phyloP scores from a whole-genome alignment of 257 asterid genomes.

The Fraxinus pennsylvanica region DNA sequence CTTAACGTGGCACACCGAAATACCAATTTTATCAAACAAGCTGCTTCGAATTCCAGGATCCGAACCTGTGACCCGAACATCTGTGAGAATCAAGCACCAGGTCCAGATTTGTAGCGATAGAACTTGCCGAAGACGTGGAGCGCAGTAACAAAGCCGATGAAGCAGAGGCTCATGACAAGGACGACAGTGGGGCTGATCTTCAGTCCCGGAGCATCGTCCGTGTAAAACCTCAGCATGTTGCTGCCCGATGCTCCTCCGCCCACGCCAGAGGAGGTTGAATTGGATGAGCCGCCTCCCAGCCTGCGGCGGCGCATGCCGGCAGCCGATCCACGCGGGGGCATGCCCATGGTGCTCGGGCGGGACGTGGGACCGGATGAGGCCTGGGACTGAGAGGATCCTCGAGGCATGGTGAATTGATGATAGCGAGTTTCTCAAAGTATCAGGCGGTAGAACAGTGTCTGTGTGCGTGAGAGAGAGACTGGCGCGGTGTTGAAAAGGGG shows the following conservation, averaged over 20 bases:
- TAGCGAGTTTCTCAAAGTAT: not conserved
- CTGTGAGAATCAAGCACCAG: constrained; percentile 28
- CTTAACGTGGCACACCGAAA: constrained; percentile 19
- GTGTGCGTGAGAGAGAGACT: not conserved
- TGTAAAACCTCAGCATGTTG: constrained; percentile 68
- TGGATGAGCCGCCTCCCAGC: constrained; percentile 36
- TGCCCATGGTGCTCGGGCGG: constrained; percentile 41
- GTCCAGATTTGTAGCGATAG: constrained; percentile 44
- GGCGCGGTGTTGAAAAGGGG: not conserved
- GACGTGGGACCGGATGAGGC: constrained; percentile 42
- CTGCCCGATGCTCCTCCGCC: constrained; percentile 36
- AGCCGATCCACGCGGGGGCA: constrained; percentile 56
- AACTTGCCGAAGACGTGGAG: constrained; percentile 66
- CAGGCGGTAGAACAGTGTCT: not conserved
- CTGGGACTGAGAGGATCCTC: constrained; percentile 67
- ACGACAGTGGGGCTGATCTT: constrained; percentile 66
- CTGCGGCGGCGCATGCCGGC: constrained; percentile 66
- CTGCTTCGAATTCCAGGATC: not conserved
- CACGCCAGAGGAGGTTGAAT: constrained; percentile 25
- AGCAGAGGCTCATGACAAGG: constrained; percentile 66
- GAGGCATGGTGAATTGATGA: constrained; percentile 33
- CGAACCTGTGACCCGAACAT: not conserved
- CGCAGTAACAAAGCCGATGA: constrained; percentile 66
- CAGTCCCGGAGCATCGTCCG: constrained; percentile 69
- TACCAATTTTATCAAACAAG: not conserved